These are phyloP conservation scores for Paulownia fortunei DNA, from an alignment of 257 asterid genomes.

Conservation along the genomic window DNA sequence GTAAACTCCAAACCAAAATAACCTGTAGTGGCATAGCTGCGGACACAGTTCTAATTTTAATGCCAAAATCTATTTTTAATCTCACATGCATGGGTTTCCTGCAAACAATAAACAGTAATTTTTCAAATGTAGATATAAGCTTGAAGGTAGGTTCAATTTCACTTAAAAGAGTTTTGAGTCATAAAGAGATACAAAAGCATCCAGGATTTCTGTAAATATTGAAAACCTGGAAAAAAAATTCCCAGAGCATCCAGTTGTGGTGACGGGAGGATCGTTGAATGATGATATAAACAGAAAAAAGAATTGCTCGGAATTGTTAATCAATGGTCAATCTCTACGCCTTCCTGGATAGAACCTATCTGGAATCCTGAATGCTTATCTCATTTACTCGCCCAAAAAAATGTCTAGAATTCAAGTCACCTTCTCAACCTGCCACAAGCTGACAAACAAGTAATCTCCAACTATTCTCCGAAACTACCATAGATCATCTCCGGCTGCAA, in stretches of 20 bases:
- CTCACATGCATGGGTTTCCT: too few species aligned
- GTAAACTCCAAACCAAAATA: too few species aligned
- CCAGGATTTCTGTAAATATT: slow-evolving; percentile 62
- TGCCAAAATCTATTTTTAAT: too few species aligned
- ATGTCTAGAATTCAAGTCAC: slow-evolving; percentile 17
- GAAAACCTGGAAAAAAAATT: slow-evolving; percentile 53
- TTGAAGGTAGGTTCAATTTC: too few species aligned
- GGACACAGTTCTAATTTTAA: too few species aligned
- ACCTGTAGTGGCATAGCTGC: too few species aligned
- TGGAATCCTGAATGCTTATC: slow-evolving; percentile 17
- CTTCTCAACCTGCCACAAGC: slow-evolving; percentile 5
- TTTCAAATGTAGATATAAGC: too few species aligned
- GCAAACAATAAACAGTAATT: neutral
- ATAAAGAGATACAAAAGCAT: slow-evolving; percentile 27
- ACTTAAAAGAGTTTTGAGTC: neutral
- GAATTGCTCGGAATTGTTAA: slow-evolving; percentile 21
- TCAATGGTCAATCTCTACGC: slow-evolving; percentile 14
- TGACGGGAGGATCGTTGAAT: slow-evolving; percentile 40
- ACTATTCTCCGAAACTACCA: neutral
- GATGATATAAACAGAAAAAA: slow-evolving; percentile 32
- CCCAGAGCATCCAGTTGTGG: slow-evolving; percentile 42
- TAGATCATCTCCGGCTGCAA: neutral
- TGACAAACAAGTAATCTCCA: slow-evolving; percentile 21
- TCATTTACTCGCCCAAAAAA: neutral
- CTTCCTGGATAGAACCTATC: slow-evolving; percentile 28